Conservation (phyloP, 1,139 yeast species). For the Entelexis paramagnoliae region DNA sequence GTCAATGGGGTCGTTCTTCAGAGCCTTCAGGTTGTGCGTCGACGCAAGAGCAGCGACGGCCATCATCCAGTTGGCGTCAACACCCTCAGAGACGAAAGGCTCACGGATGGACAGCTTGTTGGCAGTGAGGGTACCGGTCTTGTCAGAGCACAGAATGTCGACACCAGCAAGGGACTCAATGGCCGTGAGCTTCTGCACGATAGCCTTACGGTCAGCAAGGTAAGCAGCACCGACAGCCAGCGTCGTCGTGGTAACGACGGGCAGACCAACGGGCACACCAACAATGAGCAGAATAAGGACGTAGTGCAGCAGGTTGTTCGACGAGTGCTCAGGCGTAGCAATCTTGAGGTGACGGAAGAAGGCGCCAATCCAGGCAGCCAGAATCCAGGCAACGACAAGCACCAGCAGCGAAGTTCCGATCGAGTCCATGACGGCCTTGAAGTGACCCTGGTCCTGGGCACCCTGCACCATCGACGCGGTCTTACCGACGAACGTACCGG, state of each 20-base stretch:
- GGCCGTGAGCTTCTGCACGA: slow-evolving; percentile 96
- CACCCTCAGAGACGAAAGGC: slow-evolving; percentile 99
- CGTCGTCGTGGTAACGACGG: slow-evolving; percentile 98
- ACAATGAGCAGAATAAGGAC: slow-evolving; percentile 90
- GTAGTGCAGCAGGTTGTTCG: slow-evolving; percentile 60
- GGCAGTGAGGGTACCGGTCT: slow-evolving; percentile 98
- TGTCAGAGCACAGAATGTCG: slow-evolving; percentile 96
- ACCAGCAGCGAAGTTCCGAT: slow-evolving; percentile 67
- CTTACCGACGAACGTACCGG: slow-evolving; percentile 60
- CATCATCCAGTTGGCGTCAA: slow-evolving; percentile 70
- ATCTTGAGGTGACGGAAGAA: slow-evolving; percentile 66
- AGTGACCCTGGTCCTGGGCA: slow-evolving; percentile 67
- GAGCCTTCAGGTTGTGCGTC: slow-evolving; percentile 62
- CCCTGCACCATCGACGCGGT: slow-evolving; percentile 72
- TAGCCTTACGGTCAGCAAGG: slow-evolving; percentile 97
- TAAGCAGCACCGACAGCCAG: slow-evolving; percentile 99
- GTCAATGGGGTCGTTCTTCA: slow-evolving; percentile 48
- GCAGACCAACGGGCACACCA: slow-evolving; percentile 99
- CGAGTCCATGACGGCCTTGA: slow-evolving; percentile 72
- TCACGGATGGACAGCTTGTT: slow-evolving; percentile 93
- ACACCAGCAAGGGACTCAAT: slow-evolving; percentile 99
- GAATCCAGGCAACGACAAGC: slow-evolving; percentile 57
- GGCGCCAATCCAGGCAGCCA: slow-evolving; percentile 68
- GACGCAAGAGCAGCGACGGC: slow-evolving; percentile 64
- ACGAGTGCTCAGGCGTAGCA: slow-evolving; percentile 40